A percentile compares a stretch with the other conserved stretches of the same genome.
Evolutionary conservation across 148 eudicot genomes (phyloP).

Genomic region (Cornus kousa): DNA sequence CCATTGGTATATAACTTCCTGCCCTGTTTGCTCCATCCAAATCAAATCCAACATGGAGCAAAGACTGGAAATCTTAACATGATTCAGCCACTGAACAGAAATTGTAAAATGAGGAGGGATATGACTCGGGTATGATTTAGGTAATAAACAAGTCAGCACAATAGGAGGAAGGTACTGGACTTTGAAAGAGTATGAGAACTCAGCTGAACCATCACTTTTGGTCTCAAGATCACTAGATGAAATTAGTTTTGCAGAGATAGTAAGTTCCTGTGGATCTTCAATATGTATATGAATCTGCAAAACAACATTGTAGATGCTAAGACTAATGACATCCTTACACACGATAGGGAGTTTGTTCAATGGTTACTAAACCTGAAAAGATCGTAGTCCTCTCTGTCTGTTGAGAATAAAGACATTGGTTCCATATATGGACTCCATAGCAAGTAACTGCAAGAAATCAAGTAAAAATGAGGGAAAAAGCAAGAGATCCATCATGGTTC

Average conservation of each 20-base stretch:
- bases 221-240: constrained; percentile 26
- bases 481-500: neutral
- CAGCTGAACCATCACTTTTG: constrained; percentile 31
- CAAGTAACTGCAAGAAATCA: constrained; percentile 58
- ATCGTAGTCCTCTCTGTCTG: constrained; percentile 55
- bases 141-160: constrained; percentile 71
- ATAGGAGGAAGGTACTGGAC: constrained; percentile 81
- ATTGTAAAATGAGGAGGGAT: constrained; percentile 69
- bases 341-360: neutral
- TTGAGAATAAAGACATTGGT: constrained; percentile 62
- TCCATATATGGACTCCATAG: constrained; percentile 83
- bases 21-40: constrained; percentile 81
- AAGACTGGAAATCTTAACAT: constrained; percentile 53
- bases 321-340: neutral
- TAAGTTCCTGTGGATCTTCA: constrained; percentile 52
- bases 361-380: constrained; percentile 64
- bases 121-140: constrained; percentile 85
- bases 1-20: constrained; percentile 83
- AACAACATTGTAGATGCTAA: constrained; percentile 10
- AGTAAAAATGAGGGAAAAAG: neutral
- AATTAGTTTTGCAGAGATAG: constrained; percentile 57
- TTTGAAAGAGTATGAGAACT: constrained; percentile 65
- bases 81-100: constrained; percentile 80
- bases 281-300: constrained; percentile 67
- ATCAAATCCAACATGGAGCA: constrained; percentile 75